Conservation (phyloP, 2,329 filamentous ascomycete species). For the Neocatenulostroma microsporum region DNA sequence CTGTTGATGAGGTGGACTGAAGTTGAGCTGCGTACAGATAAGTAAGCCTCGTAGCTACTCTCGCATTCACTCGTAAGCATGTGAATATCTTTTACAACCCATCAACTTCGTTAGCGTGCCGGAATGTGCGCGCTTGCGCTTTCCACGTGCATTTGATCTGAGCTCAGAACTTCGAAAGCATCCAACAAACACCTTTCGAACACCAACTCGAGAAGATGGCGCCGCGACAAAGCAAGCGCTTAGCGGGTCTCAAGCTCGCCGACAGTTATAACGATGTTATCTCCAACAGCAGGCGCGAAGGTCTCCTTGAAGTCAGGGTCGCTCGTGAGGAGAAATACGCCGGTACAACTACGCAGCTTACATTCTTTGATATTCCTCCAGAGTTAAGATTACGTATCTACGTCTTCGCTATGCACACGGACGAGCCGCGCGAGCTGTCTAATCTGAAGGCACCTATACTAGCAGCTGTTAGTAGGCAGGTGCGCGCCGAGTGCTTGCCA, state of each 20-base stretch:
- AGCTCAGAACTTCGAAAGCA: no score
- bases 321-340: not conserved
- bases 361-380: constrained; percentile 1
- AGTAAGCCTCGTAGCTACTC: no score
- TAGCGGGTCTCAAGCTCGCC: not conserved
- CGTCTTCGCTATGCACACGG: not conserved
- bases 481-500: not conserved
- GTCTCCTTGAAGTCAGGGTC: not conserved
- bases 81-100: no score
- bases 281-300: not conserved
- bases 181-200: no score
- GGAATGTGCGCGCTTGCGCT: no score
- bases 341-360: not conserved
- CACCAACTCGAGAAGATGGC: no score
- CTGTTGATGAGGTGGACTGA: no score
- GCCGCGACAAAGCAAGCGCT: constrained; percentile 1
- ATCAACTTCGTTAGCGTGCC: no score
- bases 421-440: not conserved
- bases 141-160: no score
- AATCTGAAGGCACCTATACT: not conserved
- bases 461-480: constrained; percentile 1
- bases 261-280: not conserved
- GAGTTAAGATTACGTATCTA: not conserved
- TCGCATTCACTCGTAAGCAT: no score
- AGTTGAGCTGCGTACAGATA: no score